Conservation (phyloP, 1,284 basidiomycete genomes). For the Marasmius fiardii region DNA sequence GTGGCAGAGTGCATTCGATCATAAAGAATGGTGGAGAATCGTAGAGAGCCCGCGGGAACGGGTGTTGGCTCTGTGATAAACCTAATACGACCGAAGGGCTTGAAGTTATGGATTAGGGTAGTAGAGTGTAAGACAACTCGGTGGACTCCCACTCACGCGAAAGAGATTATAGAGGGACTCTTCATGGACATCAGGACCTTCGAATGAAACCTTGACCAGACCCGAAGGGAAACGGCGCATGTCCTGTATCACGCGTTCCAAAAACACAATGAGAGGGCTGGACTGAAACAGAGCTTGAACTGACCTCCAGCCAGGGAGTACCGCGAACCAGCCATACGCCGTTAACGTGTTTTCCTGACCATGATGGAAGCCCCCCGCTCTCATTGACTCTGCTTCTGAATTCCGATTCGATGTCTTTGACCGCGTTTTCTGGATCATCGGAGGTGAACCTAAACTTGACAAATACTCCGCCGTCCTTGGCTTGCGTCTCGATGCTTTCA, state of each 20-base stretch:
- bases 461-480: constrained; percentile 87
- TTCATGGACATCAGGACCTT: constrained; percentile 83
- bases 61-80: constrained; percentile 64
- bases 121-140: not conserved
- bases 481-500: constrained; percentile 55
- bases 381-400: constrained; percentile 39
- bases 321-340: constrained; percentile 81
- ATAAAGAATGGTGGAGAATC: constrained; percentile 65
- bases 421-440: constrained; percentile 33
- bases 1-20: constrained; percentile 67
- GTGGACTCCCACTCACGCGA: constrained; percentile 44
- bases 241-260: constrained; percentile 48
- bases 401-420: constrained; percentile 46
- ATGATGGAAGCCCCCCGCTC: constrained; percentile 61
- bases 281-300: constrained; percentile 18
- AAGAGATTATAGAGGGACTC: constrained; percentile 71
- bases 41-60: constrained; percentile 64
- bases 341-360: constrained; percentile 52
- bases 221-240: constrained; percentile 78
- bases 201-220: constrained; percentile 76
- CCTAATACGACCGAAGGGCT: constrained; percentile 84
- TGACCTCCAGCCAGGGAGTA: constrained; percentile 80
- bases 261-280: constrained; percentile 8
- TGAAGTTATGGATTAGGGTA: constrained; percentile 14
- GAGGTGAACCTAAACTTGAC: constrained; percentile 70